Percentiles rank a stretch among this genome's conserved stretches.
Conservation (phyloP, 495 filamentous ascomycete species). For the Penicillium malachiteum region DNA sequence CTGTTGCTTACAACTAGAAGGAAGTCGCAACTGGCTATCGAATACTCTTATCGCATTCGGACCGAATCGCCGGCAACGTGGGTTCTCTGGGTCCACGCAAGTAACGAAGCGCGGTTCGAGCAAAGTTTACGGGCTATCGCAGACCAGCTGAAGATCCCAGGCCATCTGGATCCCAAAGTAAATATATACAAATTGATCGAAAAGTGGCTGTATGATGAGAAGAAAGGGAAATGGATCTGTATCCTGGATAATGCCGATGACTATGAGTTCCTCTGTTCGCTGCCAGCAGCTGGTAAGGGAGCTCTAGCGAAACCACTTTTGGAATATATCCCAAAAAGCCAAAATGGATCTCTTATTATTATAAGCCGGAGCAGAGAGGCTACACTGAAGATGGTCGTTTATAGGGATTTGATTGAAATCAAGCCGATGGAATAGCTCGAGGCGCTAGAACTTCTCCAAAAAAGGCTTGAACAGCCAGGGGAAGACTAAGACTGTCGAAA, state of each 20-base stretch:
- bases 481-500: conserved; percentile 11
- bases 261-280: background rate
- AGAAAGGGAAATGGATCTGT: conserved; percentile 1
- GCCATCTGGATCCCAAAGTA: conserved; percentile 31
- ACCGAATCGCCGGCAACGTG: conserved; percentile 36
- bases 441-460: conserved; percentile 37
- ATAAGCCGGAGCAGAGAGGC: conserved; percentile 27
- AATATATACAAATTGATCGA: conserved; percentile 40
- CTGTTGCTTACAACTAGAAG: conserved; percentile 19
- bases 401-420: conserved; percentile 36
- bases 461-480: conserved; percentile 29
- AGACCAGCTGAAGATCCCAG: conserved; percentile 30
- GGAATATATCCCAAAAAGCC: background rate
- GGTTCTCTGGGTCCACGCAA: conserved; percentile 52
- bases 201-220: conserved; percentile 28
- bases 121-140: conserved; percentile 41
- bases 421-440: conserved; percentile 30
- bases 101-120: conserved; percentile 36
- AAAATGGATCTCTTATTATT: conserved; percentile 10
- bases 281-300: too few species aligned
- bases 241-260: conserved; percentile 7
- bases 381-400: conserved; percentile 24
- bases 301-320: too few species aligned
- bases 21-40: conserved; percentile 41
- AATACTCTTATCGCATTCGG: conserved; percentile 37